Base-by-base conservation (phyloP, 2,329 filamentous ascomycete genomes). In the Epichloe sibirici region DNA sequence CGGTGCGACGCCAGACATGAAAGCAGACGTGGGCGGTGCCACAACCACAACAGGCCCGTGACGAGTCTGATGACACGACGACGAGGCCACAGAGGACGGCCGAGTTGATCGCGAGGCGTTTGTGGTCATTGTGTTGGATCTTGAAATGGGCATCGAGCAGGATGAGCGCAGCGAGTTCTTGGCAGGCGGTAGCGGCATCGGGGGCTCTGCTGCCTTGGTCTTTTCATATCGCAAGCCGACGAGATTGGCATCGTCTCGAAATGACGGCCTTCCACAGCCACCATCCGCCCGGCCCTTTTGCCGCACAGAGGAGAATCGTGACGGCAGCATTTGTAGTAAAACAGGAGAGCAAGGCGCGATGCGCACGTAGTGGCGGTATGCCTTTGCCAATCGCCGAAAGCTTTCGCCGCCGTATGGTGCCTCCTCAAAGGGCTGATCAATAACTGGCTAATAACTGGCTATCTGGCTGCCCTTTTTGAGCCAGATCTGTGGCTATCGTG, bases 211-310 rank as follows among this genome's bases (percentile, higher is more conserved):
- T 59, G 77, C 73, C 49, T 74, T 68, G 38, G 77, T 79, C 65
- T 82, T 74, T 62, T 84, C 81, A 68, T 84, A 83, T 53, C 78
- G 76, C 52, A 83, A 61, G 47, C 74, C 74, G 54, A 82, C 71
- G 58, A 82, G 64, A 57, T 65, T 68, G 43, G 70, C 66, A 58
- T 78, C 76, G 60, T 76, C 74, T 55, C 72, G 69, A 60, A 78
- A 66, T 37, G 63, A 62, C 17, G 61, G 55, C 54, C 59, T 63
- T 44, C 59, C 59, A 17, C 21, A 31, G 39, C 39, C 40, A 55
- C 66, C 62, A 53, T 65, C 57, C 21, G 72, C 63, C 56, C 67
- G 66, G 57, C 63, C 66, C 60, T 64, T 73, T 57, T 69, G 65
- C 58, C 74, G 71, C 61, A 71, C 63, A 58, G 69, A 75, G 53